These are phyloP conservation scores for Trichothecium roseum DNA, from an alignment of 2,329 filamentous ascomycete species.

Conservation along the genomic window DNA sequence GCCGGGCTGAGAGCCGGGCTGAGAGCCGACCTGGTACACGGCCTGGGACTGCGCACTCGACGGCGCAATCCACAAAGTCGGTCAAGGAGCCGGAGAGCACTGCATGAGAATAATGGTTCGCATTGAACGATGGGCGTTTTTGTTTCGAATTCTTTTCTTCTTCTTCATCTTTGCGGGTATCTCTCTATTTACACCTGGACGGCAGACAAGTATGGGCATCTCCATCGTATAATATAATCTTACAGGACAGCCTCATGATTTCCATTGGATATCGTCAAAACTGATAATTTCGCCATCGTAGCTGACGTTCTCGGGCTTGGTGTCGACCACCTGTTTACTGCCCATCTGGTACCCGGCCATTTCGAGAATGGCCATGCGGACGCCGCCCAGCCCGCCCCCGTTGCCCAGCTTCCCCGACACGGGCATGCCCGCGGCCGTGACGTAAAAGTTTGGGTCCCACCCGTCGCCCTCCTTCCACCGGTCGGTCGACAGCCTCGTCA, in stretches of 20 bases:
- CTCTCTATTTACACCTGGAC: too few relatives aligned
- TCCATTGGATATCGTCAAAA: constrained; percentile 28
- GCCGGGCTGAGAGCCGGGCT: too few relatives aligned
- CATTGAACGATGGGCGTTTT: too few relatives aligned
- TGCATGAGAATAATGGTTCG: too few relatives aligned
- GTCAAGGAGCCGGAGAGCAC: too few relatives aligned
- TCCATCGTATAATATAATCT: background rate
- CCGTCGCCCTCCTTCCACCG: constrained; percentile 17
- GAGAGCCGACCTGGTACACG: too few relatives aligned
- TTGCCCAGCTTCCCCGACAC: constrained; percentile 12
- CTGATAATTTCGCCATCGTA: constrained; percentile 26
- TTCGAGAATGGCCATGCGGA: constrained; percentile 26
- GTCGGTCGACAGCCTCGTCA: constrained; percentile 14
- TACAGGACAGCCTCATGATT: constrained; percentile 5
- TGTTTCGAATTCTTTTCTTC: too few relatives aligned
- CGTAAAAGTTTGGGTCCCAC: constrained; percentile 19
- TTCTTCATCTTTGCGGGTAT: too few relatives aligned
- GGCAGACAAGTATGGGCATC: too few relatives aligned
- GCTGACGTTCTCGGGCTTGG: constrained; percentile 22
- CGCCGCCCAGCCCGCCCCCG: constrained; percentile 27
- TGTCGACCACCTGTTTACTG: constrained; percentile 17
- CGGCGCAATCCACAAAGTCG: too few relatives aligned
- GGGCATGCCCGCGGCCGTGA: constrained; percentile 24
- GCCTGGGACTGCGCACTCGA: too few relatives aligned
- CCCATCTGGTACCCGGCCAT: constrained; percentile 25